Evolutionary conservation across 257 asterid genomes (phyloP).

Genomic region (Mitragyna speciosa): DNA sequence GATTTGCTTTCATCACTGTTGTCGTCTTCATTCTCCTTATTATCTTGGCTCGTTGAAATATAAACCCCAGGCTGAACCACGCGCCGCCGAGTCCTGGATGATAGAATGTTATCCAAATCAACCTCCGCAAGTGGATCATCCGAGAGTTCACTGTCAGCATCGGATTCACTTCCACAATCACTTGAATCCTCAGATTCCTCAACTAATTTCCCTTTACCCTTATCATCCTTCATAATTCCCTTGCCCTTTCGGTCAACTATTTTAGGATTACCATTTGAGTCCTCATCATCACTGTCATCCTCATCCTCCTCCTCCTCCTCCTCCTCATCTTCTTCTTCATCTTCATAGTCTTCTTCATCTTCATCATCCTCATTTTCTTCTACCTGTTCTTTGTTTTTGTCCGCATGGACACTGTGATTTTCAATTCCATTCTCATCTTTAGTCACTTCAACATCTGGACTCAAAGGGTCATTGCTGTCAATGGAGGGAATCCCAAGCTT

Average conservation of each 20-base stretch:
- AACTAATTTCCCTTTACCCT: constrained; percentile 45
- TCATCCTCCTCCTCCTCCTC: constrained; percentile 16
- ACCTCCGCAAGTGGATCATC: constrained; percentile 46
- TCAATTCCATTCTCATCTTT: constrained; percentile 16
- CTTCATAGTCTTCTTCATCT: constrained; percentile 18
- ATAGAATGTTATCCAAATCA: constrained; percentile 43
- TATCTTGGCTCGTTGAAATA: constrained; percentile 22
- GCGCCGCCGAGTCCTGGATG: constrained; percentile 42
- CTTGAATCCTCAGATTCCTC: constrained; percentile 39
- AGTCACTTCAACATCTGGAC: neutral
- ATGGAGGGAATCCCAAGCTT: constrained; percentile 19
- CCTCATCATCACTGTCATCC: constrained; percentile 22
- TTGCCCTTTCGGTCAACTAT: constrained; percentile 35
- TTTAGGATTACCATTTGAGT: constrained; percentile 20
- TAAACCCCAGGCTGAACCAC: constrained; percentile 23
- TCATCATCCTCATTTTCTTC: constrained; percentile 20
- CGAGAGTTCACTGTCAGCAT: constrained; percentile 33
- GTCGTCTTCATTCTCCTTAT: constrained; percentile 6
- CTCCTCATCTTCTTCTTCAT: constrained; percentile 1
- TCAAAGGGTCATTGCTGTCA: neutral
- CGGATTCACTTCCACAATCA: constrained; percentile 27
- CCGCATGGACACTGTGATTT: constrained; percentile 2
- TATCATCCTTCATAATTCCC: constrained; percentile 35
- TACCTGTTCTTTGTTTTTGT: neutral
- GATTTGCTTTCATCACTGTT: constrained; percentile 14